Evolutionary conservation across 2,329 filamentous ascomycete species (phyloP).

Genomic region (Hyphodiscus sp.): DNA sequence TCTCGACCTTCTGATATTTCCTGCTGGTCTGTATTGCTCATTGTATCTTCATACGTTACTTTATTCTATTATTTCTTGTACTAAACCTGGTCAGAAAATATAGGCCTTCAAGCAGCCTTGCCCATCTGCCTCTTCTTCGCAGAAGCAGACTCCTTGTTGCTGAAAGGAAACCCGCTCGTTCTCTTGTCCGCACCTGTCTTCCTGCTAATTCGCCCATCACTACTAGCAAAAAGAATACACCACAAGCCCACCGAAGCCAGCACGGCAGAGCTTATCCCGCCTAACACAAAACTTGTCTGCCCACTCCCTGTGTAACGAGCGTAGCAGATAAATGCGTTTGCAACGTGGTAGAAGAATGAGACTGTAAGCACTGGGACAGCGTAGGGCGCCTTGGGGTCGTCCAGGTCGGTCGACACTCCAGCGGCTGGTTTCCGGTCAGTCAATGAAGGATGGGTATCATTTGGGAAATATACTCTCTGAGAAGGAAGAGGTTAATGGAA

Average conservation of each 20-base stretch:
- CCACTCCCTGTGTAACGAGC: slow-evolving; percentile 46
- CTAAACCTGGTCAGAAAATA: not conserved
- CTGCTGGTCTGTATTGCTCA: not conserved
- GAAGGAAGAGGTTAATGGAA: slow-evolving; percentile 47
- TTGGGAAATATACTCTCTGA: slow-evolving; percentile 21
- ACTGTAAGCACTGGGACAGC: slow-evolving; percentile 54
- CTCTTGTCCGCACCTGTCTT: slow-evolving; percentile 62
- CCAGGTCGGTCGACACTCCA: slow-evolving; percentile 35
- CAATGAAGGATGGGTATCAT: not conserved
- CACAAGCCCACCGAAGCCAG: slow-evolving; percentile 53
- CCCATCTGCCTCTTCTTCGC: slow-evolving; percentile 24
- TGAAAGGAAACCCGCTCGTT: slow-evolving; percentile 59
- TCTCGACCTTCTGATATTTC: too few relatives aligned
- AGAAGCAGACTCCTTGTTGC: slow-evolving; percentile 42
- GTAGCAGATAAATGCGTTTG: slow-evolving; percentile 53
- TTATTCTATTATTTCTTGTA: not conserved
- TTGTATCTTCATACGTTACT: not conserved
- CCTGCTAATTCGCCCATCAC: slow-evolving; percentile 49
- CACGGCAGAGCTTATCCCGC: slow-evolving; percentile 41
- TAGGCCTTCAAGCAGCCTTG: slow-evolving; percentile 12
- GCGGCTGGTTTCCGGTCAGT: slow-evolving; percentile 14
- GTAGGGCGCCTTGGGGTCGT: slow-evolving; percentile 46
- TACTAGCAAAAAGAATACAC: slow-evolving; percentile 44
- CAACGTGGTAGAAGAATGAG: slow-evolving; percentile 50
- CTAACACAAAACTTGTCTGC: slow-evolving; percentile 45